These are phyloP conservation scores for Metschnikowia matae DNA, from an alignment of 805 yeast genomes.

Conservation along the genomic window DNA sequence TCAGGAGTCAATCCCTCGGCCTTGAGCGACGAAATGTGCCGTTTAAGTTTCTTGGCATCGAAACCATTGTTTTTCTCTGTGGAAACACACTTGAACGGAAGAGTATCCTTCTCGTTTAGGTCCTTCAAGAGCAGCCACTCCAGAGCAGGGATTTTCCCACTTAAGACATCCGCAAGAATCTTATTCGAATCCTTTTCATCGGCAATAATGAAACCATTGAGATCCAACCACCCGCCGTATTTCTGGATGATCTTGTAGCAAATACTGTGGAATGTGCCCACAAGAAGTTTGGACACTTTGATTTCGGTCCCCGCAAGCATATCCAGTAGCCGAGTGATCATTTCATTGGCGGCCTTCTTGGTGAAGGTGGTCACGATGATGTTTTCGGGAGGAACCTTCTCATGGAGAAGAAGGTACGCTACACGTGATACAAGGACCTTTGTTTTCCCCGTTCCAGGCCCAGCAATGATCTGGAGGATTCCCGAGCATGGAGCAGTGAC, in stretches of 20 bases:
- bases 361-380: slow-evolving; percentile 90
- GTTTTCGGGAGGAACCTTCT: slow-evolving; percentile 52
- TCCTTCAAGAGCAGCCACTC: slow-evolving; percentile 17
- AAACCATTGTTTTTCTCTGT: slow-evolving; percentile 28
- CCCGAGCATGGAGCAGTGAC: slow-evolving; percentile 29
- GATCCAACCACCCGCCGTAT: slow-evolving; percentile 50
- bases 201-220: slow-evolving; percentile 49
- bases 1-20: slow-evolving; percentile 46
- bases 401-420: slow-evolving; percentile 55
- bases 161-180: slow-evolving; percentile 41
- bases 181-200: slow-evolving; percentile 59
- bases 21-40: slow-evolving; percentile 54
- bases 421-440: slow-evolving; percentile 77
- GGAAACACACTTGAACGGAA: slow-evolving; percentile 10
- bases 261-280: slow-evolving; percentile 90
- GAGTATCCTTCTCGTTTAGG: slow-evolving; percentile 14
- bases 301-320: slow-evolving; percentile 34
- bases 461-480: slow-evolving; percentile 51
- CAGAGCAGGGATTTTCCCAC: slow-evolving; percentile 17
- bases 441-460: slow-evolving; percentile 75
- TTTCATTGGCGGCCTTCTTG: slow-evolving; percentile 85
- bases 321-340: slow-evolving; percentile 55
- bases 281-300: slow-evolving; percentile 44
- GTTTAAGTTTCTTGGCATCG: slow-evolving; percentile 38
- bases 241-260: slow-evolving; percentile 57